These are phyloP conservation scores for Candida morakotiae DNA, from an alignment of 805 yeast genomes.

Conservation along the genomic window DNA sequence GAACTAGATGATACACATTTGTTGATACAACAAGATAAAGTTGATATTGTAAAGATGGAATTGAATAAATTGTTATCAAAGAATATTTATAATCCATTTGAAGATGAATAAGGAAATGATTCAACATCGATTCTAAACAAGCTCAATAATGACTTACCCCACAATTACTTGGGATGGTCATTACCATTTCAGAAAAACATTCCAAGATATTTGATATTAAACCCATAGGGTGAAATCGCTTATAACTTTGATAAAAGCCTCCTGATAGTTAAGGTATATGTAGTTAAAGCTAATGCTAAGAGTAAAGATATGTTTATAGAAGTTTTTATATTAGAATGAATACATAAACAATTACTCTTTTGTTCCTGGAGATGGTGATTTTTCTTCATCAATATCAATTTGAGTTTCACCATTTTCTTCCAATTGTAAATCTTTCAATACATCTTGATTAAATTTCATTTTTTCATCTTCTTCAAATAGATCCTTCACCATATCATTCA, in stretches of 20 bases:
- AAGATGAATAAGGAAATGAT: conserved; percentile 57
- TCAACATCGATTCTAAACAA: no score
- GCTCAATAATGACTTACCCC: no score
- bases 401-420: no score
- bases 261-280: no score
- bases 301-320: no score
- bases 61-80: conserved; percentile 71
- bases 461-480: conserved; percentile 19
- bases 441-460: conserved; percentile 21
- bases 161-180: no score
- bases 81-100: conserved; percentile 81
- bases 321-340: no score
- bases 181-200: no score
- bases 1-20: conserved; percentile 92
- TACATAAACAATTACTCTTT: not conserved
- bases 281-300: no score
- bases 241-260: no score
- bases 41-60: conserved; percentile 72
- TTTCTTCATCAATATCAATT: not conserved
- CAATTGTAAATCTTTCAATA: conserved; percentile 18
- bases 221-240: no score
- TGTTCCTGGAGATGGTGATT: not conserved
- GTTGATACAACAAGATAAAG: conserved; percentile 72
- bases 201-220: no score
- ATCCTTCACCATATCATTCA: conserved; percentile 32